Percentiles rank a stretch among this genome's conserved stretches.
phyloP scores from a whole-genome alignment of 1,284 basidiomycete species.

The Moesziomyces globuligerus region DNA sequence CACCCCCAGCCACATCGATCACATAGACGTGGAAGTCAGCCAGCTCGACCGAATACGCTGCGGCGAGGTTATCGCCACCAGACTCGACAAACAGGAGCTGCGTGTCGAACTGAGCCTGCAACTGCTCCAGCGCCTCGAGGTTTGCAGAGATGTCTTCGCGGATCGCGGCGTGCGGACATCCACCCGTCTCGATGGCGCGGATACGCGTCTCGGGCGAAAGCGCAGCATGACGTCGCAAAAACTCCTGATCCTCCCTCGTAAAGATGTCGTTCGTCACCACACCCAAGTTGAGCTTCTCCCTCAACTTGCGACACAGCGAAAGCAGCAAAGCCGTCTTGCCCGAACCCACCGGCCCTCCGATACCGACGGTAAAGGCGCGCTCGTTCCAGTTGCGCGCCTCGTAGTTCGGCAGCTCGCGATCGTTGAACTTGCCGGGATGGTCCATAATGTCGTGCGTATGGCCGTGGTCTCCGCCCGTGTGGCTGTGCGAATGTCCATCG shows the following conservation, averaged over 20 bases:
- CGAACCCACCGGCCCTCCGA: slow-evolving; percentile 93
- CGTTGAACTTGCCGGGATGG: slow-evolving; percentile 82
- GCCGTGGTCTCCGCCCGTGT: slow-evolving; percentile 56
- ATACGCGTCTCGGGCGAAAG: slow-evolving; percentile 82
- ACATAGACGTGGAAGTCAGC: slow-evolving; percentile 85
- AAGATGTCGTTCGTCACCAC: slow-evolving; percentile 67
- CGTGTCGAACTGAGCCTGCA: slow-evolving; percentile 80
- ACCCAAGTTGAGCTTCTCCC: slow-evolving; percentile 90
- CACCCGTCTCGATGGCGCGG: slow-evolving; percentile 88
- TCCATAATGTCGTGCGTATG: slow-evolving; percentile 59
- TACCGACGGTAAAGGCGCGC: slow-evolving; percentile 94
- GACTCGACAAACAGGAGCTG: slow-evolving; percentile 83
- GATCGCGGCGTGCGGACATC: slow-evolving; percentile 66
- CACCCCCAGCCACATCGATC: slow-evolving; percentile 81
- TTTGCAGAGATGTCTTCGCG: slow-evolving; percentile 97
- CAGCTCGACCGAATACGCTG: slow-evolving; percentile 93
- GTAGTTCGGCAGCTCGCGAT: slow-evolving; percentile 92
- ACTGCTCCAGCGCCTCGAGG: slow-evolving; percentile 89
- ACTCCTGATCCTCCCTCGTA: slow-evolving; percentile 93
- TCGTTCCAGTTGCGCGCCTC: slow-evolving; percentile 85
- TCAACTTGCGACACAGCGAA: slow-evolving; percentile 85
- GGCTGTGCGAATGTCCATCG: slow-evolving; percentile 41
- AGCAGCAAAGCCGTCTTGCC: slow-evolving; percentile 96
- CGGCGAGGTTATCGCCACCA: slow-evolving; percentile 93
- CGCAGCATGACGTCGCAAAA: slow-evolving; percentile 90